Evolutionary conservation across 768 basidiomycete genomes (phyloP), one percentile per base, ranked within the genome.

Genomic region (Auriscalpium orientale): DNA sequence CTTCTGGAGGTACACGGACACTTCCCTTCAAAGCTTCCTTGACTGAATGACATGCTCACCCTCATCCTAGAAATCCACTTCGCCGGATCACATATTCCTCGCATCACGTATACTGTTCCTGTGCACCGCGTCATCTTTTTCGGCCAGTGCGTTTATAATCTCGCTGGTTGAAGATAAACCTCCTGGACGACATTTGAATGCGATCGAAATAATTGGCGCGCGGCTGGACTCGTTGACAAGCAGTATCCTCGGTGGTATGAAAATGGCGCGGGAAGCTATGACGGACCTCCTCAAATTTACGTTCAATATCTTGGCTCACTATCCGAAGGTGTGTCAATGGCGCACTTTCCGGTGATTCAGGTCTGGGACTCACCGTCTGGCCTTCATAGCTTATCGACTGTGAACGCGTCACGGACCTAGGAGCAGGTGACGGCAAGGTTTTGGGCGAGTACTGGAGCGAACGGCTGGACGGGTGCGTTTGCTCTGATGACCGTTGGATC

Each of bases 221-320:
- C 87, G 87, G 60, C 72, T 89, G 16, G 89, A 89, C 56, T 67
- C 76, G 35, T 72, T 89, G 34, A 70, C 74, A 3, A 69, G 66
- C 44, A 71, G 69, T 49, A 73, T 87, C 56, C 74, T 82, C 44
- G 70, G 73, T 43, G 78, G 82, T 56, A 65, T 76, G 18, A 74
- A 78, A 58, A 75, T 81, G 72, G 74, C 82, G 34, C 78, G 77
- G 61, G 89, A 91, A 54, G 91, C 93, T 2, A 78, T 88, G 73
- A 78, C 80, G 4, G 94, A 98, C 68, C 66, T 93, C 22, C 77
- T 98, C 55, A 98, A 98, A 66, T 76, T 93, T 48, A 74, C 80
- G 3, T 94, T 91, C 70, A 94, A 95, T 67, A 67, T 95, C 34
- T 74, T 91, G 51, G 68, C 83, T 44, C 87, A 89, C 66, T 93